phyloP scores from a whole-genome alignment of 768 basidiomycete species.

The Rhizopogon sp. region DNA sequence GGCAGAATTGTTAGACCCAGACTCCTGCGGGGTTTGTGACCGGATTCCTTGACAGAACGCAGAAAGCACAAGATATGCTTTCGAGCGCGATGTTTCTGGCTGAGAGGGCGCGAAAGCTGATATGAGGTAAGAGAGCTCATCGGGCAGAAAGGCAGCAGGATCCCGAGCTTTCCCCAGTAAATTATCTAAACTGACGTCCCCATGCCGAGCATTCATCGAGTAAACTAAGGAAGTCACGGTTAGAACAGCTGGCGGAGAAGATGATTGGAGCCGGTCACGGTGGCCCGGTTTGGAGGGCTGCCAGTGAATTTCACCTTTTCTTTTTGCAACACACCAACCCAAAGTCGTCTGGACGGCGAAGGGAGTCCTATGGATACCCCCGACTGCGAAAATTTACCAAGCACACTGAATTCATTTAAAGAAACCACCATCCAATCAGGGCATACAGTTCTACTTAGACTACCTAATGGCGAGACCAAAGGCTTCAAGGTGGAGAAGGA shows the following conservation, averaged over 20 bases:
- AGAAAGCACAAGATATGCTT: conserved; percentile 67
- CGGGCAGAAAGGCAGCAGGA: conserved; percentile 36
- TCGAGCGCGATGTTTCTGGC: conserved; percentile 45
- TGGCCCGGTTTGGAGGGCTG: too few species aligned
- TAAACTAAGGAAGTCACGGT: neutral
- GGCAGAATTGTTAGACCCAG: conserved; percentile 35
- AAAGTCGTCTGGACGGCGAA: neutral
- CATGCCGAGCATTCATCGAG: neutral
- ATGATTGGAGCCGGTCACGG: too few species aligned
- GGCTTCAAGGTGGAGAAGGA: conserved; percentile 69
- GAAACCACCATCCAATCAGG: conserved; percentile 50
- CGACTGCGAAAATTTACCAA: conserved; percentile 5
- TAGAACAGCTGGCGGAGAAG: neutral
- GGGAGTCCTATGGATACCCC: conserved; percentile 10
- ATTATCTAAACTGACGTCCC: conserved; percentile 18
- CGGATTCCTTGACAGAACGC: conserved; percentile 61
- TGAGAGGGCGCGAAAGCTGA: conserved; percentile 49
- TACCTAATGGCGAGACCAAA: conserved; percentile 79
- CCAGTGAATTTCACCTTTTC: neutral
- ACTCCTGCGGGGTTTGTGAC: conserved; percentile 27
- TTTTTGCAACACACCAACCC: neutral
- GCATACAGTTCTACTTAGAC: conserved; percentile 70
- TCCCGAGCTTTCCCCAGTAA: conserved; percentile 31
- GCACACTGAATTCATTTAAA: conserved; percentile 9
- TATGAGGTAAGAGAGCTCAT: conserved; percentile 50